A percentile compares a stretch with the other conserved stretches of the same genome.
Evolutionary conservation across 148 eudicot genomes (phyloP).

Genomic region (Dysphania ambrosioides): DNA sequence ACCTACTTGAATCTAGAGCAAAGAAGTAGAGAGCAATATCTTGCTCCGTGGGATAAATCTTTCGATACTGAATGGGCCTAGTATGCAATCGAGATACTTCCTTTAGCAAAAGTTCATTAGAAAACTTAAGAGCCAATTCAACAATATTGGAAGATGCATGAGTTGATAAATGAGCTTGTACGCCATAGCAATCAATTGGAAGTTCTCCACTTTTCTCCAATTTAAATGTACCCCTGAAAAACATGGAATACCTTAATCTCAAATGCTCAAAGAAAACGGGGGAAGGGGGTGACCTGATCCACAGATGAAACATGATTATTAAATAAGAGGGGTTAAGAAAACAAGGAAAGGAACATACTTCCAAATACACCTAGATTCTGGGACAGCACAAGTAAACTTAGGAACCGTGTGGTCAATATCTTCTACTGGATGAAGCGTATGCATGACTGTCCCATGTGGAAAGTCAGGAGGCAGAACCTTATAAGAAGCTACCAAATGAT

Average conservation of each 20-base stretch:
- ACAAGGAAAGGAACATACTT: slow-evolving; percentile 33
- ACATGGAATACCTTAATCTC: not conserved
- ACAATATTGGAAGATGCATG: slow-evolving; percentile 36
- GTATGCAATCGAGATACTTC: slow-evolving; percentile 56
- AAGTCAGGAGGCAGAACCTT: slow-evolving; percentile 13
- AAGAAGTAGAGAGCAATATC: slow-evolving; percentile 51
- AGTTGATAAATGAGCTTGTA: slow-evolving; percentile 48
- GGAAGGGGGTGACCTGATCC: not conserved
- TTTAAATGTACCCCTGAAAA: slow-evolving; percentile 38
- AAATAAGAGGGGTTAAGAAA: not conserved
- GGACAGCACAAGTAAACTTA: slow-evolving; percentile 27
- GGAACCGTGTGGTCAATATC: not conserved
- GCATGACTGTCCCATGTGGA: slow-evolving; percentile 6
- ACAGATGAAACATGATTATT: not conserved
- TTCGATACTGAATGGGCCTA: slow-evolving; percentile 74
- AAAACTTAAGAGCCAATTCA: slow-evolving; percentile 53
- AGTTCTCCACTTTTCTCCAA: slow-evolving; percentile 31
- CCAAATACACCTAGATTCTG: slow-evolving; percentile 42
- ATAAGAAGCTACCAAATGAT: slow-evolving; percentile 11
- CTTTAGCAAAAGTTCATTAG: slow-evolving; percentile 44
- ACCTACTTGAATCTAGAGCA: slow-evolving; percentile 51
- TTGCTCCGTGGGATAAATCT: slow-evolving; percentile 54
- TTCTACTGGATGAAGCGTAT: not conserved
- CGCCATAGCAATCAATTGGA: slow-evolving; percentile 31
- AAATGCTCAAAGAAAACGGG: not conserved